Conservation (phyloP, 345 rosid genomes). For the Syzygium grande region DNA sequence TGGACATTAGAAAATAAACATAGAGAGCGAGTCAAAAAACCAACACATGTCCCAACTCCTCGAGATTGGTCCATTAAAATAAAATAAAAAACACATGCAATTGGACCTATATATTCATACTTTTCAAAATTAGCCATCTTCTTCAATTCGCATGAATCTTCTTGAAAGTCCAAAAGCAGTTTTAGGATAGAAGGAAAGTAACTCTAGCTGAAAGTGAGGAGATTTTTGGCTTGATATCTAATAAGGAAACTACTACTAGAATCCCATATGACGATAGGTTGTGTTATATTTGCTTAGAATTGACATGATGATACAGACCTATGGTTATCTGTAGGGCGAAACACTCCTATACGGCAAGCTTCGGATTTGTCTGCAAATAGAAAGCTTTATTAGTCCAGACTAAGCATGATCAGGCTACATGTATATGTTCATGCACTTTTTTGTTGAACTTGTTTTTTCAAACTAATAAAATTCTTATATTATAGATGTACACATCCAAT, state of each 20-base stretch:
- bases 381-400: not conserved
- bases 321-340: not conserved
- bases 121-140: not conserved
- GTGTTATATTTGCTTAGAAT: not conserved
- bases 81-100: not conserved
- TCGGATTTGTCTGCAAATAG: not conserved
- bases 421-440: not conserved
- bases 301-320: not conserved
- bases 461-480: not conserved
- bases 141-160: not conserved
- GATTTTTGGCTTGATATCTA: not conserved
- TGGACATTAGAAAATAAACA: not conserved
- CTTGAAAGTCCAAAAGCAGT: not conserved
- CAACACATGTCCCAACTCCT: not conserved
- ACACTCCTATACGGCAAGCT: not conserved
- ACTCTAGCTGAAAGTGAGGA: not conserved
- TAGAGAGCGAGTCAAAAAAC: not conserved
- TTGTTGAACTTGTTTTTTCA: not conserved
- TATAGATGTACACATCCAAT: not conserved
- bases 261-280: not conserved
- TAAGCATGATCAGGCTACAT: not conserved
- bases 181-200: not conserved
- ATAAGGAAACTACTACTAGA: not conserved
- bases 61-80: not conserved
- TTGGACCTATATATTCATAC: not conserved